These are phyloP conservation scores for Penicillium sp. DNA, from an alignment of 2,329 filamentous ascomycete species.

Conservation along the genomic window DNA sequence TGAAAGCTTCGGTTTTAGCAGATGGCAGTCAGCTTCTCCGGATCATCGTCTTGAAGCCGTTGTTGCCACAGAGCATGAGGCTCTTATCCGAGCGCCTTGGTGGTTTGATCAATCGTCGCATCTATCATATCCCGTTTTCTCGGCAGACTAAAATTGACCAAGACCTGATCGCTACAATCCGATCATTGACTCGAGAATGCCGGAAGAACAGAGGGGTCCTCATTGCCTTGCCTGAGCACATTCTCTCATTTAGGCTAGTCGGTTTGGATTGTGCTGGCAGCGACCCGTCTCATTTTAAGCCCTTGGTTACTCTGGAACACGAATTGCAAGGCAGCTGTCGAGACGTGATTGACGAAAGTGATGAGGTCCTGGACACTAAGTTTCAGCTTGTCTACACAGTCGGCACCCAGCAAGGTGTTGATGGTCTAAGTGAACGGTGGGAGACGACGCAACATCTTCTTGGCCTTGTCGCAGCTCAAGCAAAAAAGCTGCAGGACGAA, in stretches of 20 bases:
- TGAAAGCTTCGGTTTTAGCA: background rate
- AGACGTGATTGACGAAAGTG: background rate
- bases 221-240: background rate
- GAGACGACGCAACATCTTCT: background rate
- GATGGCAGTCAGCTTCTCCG: background rate
- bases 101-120: conserved; percentile 32
- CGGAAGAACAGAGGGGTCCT: background rate
- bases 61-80: background rate
- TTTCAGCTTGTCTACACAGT: background rate
- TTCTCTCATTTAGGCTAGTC: background rate
- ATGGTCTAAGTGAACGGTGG: background rate
- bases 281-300: too few relatives aligned
- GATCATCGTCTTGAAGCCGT: background rate
- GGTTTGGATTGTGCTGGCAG: background rate
- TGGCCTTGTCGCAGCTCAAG: background rate
- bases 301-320: background rate
- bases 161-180: background rate
- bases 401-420: background rate
- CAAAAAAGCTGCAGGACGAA: background rate
- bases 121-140: conserved; percentile 51
- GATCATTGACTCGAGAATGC: background rate
- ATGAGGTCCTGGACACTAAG: background rate
- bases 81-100: background rate
- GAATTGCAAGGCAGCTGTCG: background rate
- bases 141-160: conserved; percentile 7